Conservation (phyloP, 192 early-diverging fungal species). For the Coemansia sp. region DNA sequence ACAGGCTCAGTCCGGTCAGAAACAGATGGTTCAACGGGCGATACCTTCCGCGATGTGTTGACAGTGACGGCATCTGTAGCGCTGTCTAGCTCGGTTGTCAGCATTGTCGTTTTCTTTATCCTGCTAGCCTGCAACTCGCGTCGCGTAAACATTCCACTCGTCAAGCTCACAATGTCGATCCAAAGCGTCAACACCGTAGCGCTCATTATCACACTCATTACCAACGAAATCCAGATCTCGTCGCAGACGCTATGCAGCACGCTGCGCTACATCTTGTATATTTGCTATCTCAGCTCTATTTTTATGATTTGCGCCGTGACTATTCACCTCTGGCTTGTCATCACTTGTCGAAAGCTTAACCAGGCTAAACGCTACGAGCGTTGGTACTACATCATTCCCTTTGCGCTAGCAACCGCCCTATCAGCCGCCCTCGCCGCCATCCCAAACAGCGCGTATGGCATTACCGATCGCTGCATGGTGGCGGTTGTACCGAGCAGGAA, state of each 20-base stretch:
- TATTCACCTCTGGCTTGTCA: constrained; percentile 47
- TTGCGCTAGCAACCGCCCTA: constrained; percentile 28
- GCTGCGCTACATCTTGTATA: constrained; percentile 40
- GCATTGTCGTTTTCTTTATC: constrained; percentile 28
- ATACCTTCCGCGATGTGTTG: not conserved
- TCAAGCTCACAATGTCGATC: constrained; percentile 42
- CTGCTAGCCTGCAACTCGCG: constrained; percentile 36
- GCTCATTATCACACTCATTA: constrained; percentile 28
- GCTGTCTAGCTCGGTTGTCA: constrained; percentile 25
- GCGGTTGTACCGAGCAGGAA: constrained; percentile 11
- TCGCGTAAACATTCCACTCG: constrained; percentile 40
- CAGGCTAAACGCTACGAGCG: constrained; percentile 40
- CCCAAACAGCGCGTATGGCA: constrained; percentile 34
- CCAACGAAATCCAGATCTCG: constrained; percentile 21
- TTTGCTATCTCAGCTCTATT: constrained; percentile 48
- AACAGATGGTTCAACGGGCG: not conserved
- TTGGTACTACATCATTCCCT: constrained; percentile 50
- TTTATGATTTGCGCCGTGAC: constrained; percentile 47
- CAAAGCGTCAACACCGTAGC: constrained; percentile 44
- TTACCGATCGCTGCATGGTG: constrained; percentile 20
- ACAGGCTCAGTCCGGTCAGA: not conserved
- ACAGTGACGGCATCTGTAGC: constrained; percentile 20
- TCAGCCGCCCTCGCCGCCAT: constrained; percentile 30
- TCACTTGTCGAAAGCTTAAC: constrained; percentile 29
- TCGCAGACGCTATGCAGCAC: constrained; percentile 27